Conservation (phyloP, 257 asterid genomes). For the Solanum acaule region DNA sequence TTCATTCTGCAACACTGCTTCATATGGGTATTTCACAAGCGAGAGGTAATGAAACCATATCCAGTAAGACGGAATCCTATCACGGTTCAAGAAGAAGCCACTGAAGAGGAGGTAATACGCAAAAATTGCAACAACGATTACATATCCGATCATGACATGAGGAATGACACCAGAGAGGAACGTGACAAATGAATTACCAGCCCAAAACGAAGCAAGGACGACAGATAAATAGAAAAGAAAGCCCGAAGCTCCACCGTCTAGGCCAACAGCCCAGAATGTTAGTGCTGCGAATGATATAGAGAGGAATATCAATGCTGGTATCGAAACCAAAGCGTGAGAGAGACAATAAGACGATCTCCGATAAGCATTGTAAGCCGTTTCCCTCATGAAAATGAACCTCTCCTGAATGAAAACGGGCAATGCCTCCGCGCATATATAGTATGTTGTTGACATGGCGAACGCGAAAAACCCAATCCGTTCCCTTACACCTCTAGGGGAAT, state of each 20-base stretch:
- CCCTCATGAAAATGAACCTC: constrained; percentile 35
- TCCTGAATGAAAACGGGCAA: constrained; percentile 28
- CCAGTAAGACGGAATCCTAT: constrained; percentile 32
- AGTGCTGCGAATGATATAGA: constrained; percentile 10
- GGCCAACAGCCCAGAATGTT: constrained; percentile 36
- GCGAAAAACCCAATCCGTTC: constrained; percentile 30
- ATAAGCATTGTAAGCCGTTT: constrained; percentile 31
- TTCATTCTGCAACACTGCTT: constrained; percentile 29
- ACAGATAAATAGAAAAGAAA: constrained; percentile 18
- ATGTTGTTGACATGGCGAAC: constrained; percentile 28
- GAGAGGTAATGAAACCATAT: constrained; percentile 40
- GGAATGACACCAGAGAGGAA: constrained; percentile 33
- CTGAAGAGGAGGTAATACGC: constrained; percentile 27
- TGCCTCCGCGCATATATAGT: constrained; percentile 29
- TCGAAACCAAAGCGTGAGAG: constrained; percentile 23
- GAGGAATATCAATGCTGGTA: constrained; percentile 19
- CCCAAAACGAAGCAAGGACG: constrained; percentile 30
- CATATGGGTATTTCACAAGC: constrained; percentile 26
- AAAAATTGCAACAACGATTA: constrained; percentile 12
- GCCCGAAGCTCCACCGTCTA: constrained; percentile 23
- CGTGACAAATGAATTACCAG: constrained; percentile 32
- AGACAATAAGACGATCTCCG: constrained; percentile 23
- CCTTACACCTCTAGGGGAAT: constrained; percentile 28
- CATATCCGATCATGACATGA: constrained; percentile 17
- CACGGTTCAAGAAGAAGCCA: constrained; percentile 20